Evolutionary conservation across 2,329 filamentous ascomycete genomes (phyloP).

Genomic region (Cercospora zeae-maydis): DNA sequence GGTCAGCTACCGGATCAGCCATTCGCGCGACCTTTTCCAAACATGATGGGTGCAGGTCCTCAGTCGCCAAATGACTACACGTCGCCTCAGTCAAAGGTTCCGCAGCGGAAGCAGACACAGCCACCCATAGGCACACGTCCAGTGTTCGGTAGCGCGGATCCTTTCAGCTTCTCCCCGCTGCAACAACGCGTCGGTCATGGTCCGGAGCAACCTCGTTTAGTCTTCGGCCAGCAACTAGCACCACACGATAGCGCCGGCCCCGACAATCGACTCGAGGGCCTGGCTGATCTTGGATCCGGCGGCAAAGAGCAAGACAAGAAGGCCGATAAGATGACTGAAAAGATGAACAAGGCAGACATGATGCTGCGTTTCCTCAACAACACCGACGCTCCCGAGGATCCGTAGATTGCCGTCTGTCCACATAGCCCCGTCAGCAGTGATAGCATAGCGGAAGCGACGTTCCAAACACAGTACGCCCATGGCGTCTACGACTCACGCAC

Average conservation of each 20-base stretch:
- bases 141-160: conserved; percentile 12
- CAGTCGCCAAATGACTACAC: background rate
- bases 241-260: background rate
- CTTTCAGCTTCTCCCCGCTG: background rate
- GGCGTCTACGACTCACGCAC: background rate
- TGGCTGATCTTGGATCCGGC: background rate
- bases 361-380: conserved; percentile 14
- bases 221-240: conserved; percentile 1
- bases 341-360: conserved; percentile 12
- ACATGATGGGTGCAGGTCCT: background rate
- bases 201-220: background rate
- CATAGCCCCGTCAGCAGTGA: background rate
- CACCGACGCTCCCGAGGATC: conserved; percentile 13
- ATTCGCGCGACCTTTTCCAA: background rate
- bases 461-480: background rate
- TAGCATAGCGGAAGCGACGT: background rate
- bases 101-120: conserved; percentile 8
- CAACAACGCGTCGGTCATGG: background rate
- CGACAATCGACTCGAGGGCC: background rate
- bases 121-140: conserved; percentile 22
- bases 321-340: background rate
- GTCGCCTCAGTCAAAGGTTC: background rate
- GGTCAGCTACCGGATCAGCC: background rate
- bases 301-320: background rate
- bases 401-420: background rate